phyloP scores from a whole-genome alignment of 192 early-diverging fungal species.

The Phycomyces nitens region DNA sequence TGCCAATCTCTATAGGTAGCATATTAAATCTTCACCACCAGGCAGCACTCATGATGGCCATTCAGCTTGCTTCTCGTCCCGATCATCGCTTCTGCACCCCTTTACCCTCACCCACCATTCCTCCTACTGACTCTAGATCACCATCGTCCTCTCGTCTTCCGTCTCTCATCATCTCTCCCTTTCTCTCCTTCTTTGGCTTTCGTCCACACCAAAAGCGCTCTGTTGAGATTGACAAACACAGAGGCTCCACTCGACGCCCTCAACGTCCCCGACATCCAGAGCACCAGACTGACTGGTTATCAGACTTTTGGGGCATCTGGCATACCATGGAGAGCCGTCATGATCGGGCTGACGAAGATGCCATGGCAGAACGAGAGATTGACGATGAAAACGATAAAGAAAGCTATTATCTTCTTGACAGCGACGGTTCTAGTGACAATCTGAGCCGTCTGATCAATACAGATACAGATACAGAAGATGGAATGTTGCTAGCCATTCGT shows the following conservation, averaged over 20 bases:
- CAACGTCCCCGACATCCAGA: background rate
- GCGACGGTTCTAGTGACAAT: background rate
- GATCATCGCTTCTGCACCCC: background rate
- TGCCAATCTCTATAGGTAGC: conserved; percentile 14
- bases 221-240: no score
- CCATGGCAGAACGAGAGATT: background rate
- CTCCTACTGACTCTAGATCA: background rate
- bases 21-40: conserved; percentile 18
- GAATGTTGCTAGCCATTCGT: conserved; percentile 9
- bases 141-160: background rate
- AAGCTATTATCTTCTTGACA: conserved; percentile 18
- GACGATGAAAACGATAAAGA: background rate
- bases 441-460: background rate
- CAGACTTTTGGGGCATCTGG: conserved; percentile 16
- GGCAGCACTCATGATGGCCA: conserved; percentile 18
- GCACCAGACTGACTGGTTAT: conserved; percentile 3
- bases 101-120: background rate
- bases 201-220: no score
- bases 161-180: no score
- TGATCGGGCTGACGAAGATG: background rate
- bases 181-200: no score
- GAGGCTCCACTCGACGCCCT: background rate
- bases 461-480: background rate
- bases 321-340: background rate
- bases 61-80: conserved; percentile 12